Evolutionary conservation across 257 asterid genomes (phyloP).

Genomic region (Apocynum venetum): DNA sequence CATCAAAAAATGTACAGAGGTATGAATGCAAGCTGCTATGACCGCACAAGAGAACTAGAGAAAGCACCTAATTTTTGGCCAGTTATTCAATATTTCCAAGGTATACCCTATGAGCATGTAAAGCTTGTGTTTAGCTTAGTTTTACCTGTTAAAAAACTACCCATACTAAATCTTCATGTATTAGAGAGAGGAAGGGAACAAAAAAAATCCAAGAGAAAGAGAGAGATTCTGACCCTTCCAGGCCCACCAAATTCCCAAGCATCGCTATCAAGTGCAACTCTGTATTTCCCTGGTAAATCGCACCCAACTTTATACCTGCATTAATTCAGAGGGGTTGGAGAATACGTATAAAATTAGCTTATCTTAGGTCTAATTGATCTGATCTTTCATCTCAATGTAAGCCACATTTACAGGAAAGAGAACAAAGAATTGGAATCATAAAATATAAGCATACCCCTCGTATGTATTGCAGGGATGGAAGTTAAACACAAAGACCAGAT

Average conservation of each 20-base stretch:
- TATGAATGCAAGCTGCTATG: not conserved
- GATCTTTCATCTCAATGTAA: not conserved
- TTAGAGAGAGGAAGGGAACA: not conserved
- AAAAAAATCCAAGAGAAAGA: not conserved
- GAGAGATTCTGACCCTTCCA: constrained; percentile 73
- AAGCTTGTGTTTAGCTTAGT: not conserved
- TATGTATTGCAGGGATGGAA: constrained; percentile 83
- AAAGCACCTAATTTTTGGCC: not conserved
- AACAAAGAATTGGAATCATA: constrained; percentile 17
- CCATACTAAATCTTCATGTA: not conserved
- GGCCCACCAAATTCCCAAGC: constrained; percentile 89
- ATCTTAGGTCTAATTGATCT: not conserved
- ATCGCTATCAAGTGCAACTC: constrained; percentile 90
- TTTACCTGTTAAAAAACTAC: too few relatives aligned
- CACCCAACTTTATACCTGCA: constrained; percentile 95
- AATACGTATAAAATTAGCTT: not conserved
- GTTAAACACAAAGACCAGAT: constrained; percentile 84
- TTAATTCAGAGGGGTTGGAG: constrained; percentile 1
- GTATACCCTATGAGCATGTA: not conserved
- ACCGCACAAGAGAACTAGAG: not conserved
- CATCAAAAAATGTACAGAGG: too few relatives aligned
- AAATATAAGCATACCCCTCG: constrained; percentile 55
- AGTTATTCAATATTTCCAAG: not conserved
- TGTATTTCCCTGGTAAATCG: constrained; percentile 89
- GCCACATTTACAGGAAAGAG: constrained; percentile 2